Conservation (phyloP, 2,329 filamentous ascomycete genomes). For the Ophiocordyceps australis region DNA sequence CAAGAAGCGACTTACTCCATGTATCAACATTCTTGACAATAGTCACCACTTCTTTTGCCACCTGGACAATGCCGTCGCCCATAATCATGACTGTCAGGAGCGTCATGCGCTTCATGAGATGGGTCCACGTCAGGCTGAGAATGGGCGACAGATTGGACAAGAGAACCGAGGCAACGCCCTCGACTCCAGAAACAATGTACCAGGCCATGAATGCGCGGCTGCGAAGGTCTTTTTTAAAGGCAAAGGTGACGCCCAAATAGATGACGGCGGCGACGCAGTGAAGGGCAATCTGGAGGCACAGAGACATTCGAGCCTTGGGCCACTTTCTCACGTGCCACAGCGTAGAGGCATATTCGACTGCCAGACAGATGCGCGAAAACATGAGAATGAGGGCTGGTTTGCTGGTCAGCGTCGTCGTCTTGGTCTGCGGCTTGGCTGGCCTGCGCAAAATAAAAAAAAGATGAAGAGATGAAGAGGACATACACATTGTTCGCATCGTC, state of each 20-base stretch:
- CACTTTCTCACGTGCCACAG: constrained; percentile 22
- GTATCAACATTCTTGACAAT: constrained; percentile 21
- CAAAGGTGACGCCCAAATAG: constrained; percentile 22
- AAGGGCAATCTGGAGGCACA: constrained; percentile 16
- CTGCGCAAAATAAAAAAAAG: too few relatives aligned
- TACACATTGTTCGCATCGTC: constrained; percentile 1
- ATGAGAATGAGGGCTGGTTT: constrained; percentile 23
- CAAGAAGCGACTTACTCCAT: constrained; percentile 18
- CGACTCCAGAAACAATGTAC: constrained; percentile 35
- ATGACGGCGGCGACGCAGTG: constrained; percentile 16
- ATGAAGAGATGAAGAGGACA: too few relatives aligned
- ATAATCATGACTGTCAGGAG: constrained; percentile 48
- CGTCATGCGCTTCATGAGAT: constrained; percentile 44
- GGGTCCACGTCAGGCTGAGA: constrained; percentile 42
- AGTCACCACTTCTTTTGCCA: constrained; percentile 30
- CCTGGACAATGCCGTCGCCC: constrained; percentile 45
- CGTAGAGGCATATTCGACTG: constrained; percentile 32
- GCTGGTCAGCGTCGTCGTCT: neutral
- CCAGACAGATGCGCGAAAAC: constrained; percentile 31
- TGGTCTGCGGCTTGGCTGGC: too few relatives aligned
- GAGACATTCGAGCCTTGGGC: constrained; percentile 14
- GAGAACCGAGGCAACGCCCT: constrained; percentile 30
- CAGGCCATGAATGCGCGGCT: constrained; percentile 20
- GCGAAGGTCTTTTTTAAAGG: constrained; percentile 12
- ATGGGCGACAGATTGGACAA: constrained; percentile 35